Evolutionary conservation across 2,329 filamentous ascomycete genomes (phyloP), one percentile per base, ranked within the genome.

Genomic region (Cercospora citrullina): DNA sequence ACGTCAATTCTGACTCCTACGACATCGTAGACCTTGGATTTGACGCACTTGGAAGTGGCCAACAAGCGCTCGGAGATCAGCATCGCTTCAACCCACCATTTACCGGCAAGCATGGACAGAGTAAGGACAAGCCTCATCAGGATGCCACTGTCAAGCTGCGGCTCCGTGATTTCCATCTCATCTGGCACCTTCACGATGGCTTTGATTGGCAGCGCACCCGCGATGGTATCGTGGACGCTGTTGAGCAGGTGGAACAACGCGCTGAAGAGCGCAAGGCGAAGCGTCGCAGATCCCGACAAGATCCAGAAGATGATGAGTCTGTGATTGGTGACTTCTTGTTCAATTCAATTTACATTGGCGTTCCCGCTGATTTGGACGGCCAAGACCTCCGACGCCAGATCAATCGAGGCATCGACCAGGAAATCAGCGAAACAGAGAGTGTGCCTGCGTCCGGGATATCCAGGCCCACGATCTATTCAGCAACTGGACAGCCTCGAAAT

Each of bases 101-200:
- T 66, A n/a, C 63, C 28, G 48, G 31, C 26, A 55, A 48, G n/a
- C 61, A 45, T 57, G 39, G 33, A 18, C 55, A 33, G 7, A 65
- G 26, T 14, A 23, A 14, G n/a, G 23, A 26, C 21, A 60, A 45
- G 36, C 36, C 31, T 21, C 60, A 48, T 23, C 66, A 67, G 14
- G 57, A 67, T 33, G 51, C 78, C 23, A 77, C 94, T 5, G 81
- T 99, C 14, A 89, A 89, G 71, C 84, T 97, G 2, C 88, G 89
- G 5, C 86, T 98, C 16, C 89, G 92, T 28, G 93, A 97, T 76
- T 90, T 97, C 5, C 93, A 98, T 77, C 83, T 97, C 62, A 97
- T 98, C 68, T 99, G 95, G 95, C 96, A 99, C 76, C 83, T 99
- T 1, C 97, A 95, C 79, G 95, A 99, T 81, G 95, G 95, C 1